These are phyloP conservation scores for Cucurbita moschata DNA, from an alignment of 306 rosid species.

Conservation along the genomic window DNA sequence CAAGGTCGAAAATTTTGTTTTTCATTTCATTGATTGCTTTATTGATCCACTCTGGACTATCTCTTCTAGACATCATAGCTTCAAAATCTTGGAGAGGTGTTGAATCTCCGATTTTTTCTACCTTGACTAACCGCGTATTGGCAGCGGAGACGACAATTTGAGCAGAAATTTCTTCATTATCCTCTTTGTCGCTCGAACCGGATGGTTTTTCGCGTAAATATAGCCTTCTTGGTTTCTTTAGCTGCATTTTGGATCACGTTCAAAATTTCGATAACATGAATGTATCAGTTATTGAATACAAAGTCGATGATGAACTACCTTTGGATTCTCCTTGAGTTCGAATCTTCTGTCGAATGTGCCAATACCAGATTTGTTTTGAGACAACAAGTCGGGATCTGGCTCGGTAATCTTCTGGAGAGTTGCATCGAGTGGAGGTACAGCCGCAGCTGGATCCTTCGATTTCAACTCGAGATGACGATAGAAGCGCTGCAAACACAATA, in stretches of 20 bases:
- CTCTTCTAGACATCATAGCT: constrained; percentile 62
- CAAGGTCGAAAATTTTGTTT: constrained; percentile 42
- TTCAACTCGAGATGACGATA: constrained; percentile 52
- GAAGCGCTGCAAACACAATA: constrained; percentile 50
- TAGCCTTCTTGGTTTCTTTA: constrained; percentile 39
- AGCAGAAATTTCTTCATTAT: constrained; percentile 20
- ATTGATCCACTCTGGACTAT: constrained; percentile 52
- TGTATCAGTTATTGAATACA: not conserved
- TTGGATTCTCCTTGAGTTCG: constrained; percentile 31
- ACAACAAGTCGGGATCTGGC: constrained; percentile 46
- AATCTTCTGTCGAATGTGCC: constrained; percentile 32
- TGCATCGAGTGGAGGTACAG: constrained; percentile 65
- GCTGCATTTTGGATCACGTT: constrained; percentile 22
- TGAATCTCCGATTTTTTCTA: constrained; percentile 45
- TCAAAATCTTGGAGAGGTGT: constrained; percentile 75
- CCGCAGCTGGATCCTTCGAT: constrained; percentile 58
- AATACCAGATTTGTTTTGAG: constrained; percentile 30
- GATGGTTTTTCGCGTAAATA: constrained; percentile 25
- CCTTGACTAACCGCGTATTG: constrained; percentile 22
- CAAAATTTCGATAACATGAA: not conserved
- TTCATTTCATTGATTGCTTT: constrained; percentile 62
- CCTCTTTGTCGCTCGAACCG: constrained; percentile 22
- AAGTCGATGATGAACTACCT: not conserved
- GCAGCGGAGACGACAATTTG: constrained; percentile 20
- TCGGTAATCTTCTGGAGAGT: constrained; percentile 64